Conservation (phyloP, 805 yeast species). For the Yarrowia porcina region DNA sequence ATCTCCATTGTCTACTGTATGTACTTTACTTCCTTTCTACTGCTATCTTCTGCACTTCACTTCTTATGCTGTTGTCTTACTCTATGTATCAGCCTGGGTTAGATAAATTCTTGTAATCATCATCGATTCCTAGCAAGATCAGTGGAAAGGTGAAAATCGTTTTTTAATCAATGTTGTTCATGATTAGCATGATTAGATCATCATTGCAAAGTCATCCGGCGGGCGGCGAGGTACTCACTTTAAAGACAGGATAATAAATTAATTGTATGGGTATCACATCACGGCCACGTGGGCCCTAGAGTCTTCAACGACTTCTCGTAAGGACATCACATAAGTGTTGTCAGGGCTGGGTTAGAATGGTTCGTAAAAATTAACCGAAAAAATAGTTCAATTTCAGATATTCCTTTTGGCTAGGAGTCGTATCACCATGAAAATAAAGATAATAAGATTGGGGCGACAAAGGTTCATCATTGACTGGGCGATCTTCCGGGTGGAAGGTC, state of each 20-base stretch:
- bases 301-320: not conserved
- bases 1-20: too few species aligned
- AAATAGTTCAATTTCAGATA: not conserved
- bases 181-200: conserved; percentile 25
- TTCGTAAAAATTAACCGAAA: not conserved
- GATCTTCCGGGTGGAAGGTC: too few species aligned
- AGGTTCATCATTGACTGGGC: conserved; percentile 25
- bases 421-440: conserved; percentile 25
- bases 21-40: too few species aligned
- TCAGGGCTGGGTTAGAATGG: conserved; percentile 18
- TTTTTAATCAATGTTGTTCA: conserved; percentile 24
- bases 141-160: conserved; percentile 24
- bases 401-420: conserved; percentile 25
- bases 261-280: conserved; percentile 18
- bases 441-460: conserved; percentile 25
- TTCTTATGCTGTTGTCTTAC: not conserved
- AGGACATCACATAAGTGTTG: not conserved
- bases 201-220: not conserved
- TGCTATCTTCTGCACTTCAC: too few species aligned
- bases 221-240: conserved; percentile 1
- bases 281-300: not conserved
- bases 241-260: not conserved
- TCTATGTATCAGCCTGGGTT: conserved; percentile 1
- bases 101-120: not conserved
- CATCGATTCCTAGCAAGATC: not conserved